Evolutionary conservation across 257 asterid species (phyloP).

Genomic region (Solanum dulcamara): DNA sequence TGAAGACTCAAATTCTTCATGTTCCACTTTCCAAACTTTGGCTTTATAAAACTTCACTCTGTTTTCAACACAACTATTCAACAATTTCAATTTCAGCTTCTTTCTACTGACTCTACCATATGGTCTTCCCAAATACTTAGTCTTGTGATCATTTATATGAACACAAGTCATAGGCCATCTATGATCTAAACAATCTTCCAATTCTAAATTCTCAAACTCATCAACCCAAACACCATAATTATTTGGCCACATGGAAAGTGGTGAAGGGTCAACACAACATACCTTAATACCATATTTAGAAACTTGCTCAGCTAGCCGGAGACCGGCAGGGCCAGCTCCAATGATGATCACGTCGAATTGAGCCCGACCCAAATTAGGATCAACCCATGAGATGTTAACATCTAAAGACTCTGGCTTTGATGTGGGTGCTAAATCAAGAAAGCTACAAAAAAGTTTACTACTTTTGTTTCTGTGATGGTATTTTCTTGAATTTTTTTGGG

Average conservation of each 20-base stretch:
- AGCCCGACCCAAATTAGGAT: slow-evolving; percentile 28
- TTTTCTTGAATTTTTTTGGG: slow-evolving; percentile 9
- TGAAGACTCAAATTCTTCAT: slow-evolving; percentile 65
- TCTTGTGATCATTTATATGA: slow-evolving; percentile 41
- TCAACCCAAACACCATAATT: slow-evolving; percentile 94
- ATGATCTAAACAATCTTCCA: slow-evolving; percentile 64
- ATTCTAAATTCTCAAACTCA: slow-evolving; percentile 61
- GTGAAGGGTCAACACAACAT: slow-evolving; percentile 83
- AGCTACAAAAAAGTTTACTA: slow-evolving; percentile 22
- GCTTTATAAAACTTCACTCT: slow-evolving; percentile 58
- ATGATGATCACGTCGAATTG: slow-evolving; percentile 66
- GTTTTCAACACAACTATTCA: slow-evolving; percentile 39
- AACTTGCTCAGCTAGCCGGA: slow-evolving; percentile 70
- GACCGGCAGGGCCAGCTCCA: slow-evolving; percentile 95
- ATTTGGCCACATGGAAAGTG: slow-evolving; percentile 85
- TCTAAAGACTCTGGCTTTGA: slow-evolving; percentile 42
- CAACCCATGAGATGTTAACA: slow-evolving; percentile 48
- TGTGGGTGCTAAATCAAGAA: slow-evolving; percentile 64
- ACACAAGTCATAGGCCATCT: slow-evolving; percentile 63
- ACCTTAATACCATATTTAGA: slow-evolving; percentile 60
- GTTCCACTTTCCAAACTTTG: slow-evolving; percentile 54
- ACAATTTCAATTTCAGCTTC: slow-evolving; percentile 45
- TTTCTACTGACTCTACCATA: slow-evolving; percentile 66
- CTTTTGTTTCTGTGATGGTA: slow-evolving; percentile 11
- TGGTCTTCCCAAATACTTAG: slow-evolving; percentile 61